Percentiles rank a stretch among this genome's conserved stretches.
These are phyloP conservation scores for Rhynchosporium secalis DNA, from an alignment of 2,329 filamentous ascomycete genomes.

Conservation along the genomic window DNA sequence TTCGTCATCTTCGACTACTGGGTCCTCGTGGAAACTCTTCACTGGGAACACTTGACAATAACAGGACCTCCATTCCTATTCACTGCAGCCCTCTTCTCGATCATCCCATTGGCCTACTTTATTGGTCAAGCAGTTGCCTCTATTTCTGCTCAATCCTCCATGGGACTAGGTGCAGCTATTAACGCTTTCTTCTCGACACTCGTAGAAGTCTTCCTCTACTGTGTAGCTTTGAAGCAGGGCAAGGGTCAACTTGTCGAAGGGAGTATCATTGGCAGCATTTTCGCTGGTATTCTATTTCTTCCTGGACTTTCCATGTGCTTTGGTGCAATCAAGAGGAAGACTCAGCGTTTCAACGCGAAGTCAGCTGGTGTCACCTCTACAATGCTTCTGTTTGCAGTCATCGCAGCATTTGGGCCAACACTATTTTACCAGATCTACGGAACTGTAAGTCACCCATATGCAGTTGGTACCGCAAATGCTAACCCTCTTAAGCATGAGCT, in stretches of 20 bases:
- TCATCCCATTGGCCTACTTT: constrained; percentile 96
- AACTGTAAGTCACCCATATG: constrained; percentile 56
- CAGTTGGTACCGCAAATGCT: constrained; percentile 36
- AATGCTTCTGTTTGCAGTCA: constrained; percentile 94
- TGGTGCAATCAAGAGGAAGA: constrained; percentile 95
- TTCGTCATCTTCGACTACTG: constrained; percentile 95
- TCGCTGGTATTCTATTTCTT: constrained; percentile 91
- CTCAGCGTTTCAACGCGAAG: constrained; percentile 94
- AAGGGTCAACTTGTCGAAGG: constrained; percentile 93
- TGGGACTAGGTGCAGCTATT: constrained; percentile 94
- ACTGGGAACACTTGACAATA: constrained; percentile 66
- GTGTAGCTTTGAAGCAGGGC: constrained; percentile 86
- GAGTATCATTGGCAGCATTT: constrained; percentile 96
- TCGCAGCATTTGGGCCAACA: constrained; percentile 92
- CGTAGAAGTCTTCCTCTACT: constrained; percentile 97
- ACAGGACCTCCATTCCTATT: constrained; percentile 88
- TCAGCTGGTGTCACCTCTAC: constrained; percentile 96
- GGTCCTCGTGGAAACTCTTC: constrained; percentile 68
- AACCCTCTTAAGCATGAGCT: constrained; percentile 72
- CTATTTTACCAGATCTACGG: constrained; percentile 99
- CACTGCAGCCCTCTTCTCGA: constrained; percentile 78
- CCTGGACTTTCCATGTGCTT: constrained; percentile 98
- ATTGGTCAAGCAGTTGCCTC: constrained; percentile 98
- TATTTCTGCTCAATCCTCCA: constrained; percentile 96
- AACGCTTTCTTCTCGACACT: constrained; percentile 98